These are phyloP conservation scores for Didymella sp. DNA, from an alignment of 2,329 filamentous ascomycete species.

Conservation along the genomic window DNA sequence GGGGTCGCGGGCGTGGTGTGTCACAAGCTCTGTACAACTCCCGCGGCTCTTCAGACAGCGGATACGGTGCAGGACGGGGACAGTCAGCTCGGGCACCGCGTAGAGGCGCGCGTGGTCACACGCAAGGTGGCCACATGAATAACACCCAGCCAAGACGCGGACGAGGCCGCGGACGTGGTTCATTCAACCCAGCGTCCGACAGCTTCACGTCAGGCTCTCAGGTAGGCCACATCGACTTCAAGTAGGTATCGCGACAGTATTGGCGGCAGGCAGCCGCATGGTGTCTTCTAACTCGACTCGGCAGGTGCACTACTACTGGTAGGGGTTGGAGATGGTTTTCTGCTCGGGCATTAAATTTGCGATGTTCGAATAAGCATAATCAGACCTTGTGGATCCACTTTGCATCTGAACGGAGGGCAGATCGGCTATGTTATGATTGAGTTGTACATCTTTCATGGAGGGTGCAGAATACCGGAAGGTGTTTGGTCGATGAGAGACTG, in stretches of 20 bases:
- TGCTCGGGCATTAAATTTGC: constrained; percentile 14
- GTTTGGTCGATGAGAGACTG: too few species aligned
- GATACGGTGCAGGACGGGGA: not conserved
- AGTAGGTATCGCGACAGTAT: not conserved
- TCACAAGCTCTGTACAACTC: not conserved
- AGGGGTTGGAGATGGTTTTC: not conserved
- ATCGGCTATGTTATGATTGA: not conserved
- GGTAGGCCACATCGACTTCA: constrained; percentile 6
- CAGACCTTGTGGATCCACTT: constrained; percentile 4
- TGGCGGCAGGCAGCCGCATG: not conserved
- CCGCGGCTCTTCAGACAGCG: not conserved
- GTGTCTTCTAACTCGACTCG: not conserved
- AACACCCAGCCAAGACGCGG: constrained; percentile 3
- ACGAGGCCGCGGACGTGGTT: constrained; percentile 7
- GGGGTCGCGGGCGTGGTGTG: constrained; percentile 9
- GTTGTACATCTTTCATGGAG: not conserved
- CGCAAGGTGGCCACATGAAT: not conserved
- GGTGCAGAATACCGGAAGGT: not conserved
- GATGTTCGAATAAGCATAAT: not conserved
- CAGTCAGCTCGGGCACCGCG: not conserved
- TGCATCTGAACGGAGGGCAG: not conserved
- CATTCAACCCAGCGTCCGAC: not conserved
- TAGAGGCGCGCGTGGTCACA: not conserved
- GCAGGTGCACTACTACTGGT: constrained; percentile 4
- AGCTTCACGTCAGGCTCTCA: not conserved